Percentiles rank a stretch among this genome's conserved stretches.
Conservation (phyloP, 2,329 filamentous ascomycete species). For the Albophoma yamanashiensis region DNA sequence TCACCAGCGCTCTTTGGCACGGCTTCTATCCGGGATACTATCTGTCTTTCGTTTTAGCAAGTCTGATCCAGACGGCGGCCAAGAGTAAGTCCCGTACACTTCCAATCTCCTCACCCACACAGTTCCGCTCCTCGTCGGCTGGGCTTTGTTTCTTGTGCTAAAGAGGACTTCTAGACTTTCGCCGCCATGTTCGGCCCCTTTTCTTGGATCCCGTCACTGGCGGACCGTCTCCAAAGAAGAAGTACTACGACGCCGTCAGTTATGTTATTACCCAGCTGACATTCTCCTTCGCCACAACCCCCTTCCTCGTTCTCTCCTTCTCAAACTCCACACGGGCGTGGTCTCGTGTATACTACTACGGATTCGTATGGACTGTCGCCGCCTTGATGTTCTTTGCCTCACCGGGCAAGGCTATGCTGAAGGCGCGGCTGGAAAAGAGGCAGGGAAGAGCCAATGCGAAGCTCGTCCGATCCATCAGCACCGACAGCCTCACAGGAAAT, state of each 20-base stretch:
- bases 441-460: conserved; percentile 33
- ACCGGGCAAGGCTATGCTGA: conserved; percentile 55
- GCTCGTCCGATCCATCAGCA: conserved; percentile 40
- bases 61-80: conserved; percentile 83
- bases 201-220: conserved; percentile 73
- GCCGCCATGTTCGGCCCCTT: conserved; percentile 82
- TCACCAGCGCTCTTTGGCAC: conserved; percentile 93
- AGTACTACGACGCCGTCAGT: conserved; percentile 74
- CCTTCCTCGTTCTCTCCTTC: conserved; percentile 76
- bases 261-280: conserved; percentile 69
- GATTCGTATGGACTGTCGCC: conserved; percentile 52
- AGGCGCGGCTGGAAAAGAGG: conserved; percentile 48
- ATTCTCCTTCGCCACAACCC: conserved; percentile 72
- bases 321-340: conserved; percentile 63
- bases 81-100: conserved; percentile 60
- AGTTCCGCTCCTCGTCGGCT: background rate
- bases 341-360: conserved; percentile 84
- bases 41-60: conserved; percentile 77
- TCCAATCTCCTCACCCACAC: background rate
- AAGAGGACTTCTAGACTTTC: conserved; percentile 52
- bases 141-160: background rate
- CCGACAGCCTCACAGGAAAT: conserved; percentile 43
- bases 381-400: conserved; percentile 70
- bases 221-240: conserved; percentile 59
- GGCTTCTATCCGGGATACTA: conserved; percentile 98